phyloP scores from a whole-genome alignment of 139 green algal species.

The Picochlorum sp. region DNA sequence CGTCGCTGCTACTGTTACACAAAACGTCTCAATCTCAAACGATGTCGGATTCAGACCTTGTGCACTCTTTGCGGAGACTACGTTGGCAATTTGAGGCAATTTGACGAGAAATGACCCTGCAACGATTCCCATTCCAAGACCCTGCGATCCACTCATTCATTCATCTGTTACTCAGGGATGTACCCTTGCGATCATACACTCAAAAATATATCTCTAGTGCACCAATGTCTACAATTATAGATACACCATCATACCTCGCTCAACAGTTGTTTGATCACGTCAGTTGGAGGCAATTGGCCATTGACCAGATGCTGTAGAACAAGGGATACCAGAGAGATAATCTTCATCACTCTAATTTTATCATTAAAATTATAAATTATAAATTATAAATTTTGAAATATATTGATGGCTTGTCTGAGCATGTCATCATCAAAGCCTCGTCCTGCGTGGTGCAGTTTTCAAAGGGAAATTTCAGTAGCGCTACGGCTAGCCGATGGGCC shows the following conservation, averaged over 20 bases:
- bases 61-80: conserved; percentile 38
- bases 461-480: too few species aligned
- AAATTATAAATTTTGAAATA: too few species aligned
- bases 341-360: not conserved
- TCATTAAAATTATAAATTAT: not conserved
- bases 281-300: conserved; percentile 2
- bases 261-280: conserved; percentile 11
- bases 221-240: not conserved
- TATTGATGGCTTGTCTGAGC: too few species aligned
- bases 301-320: not conserved
- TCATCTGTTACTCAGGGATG: too few species aligned
- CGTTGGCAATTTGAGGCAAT: conserved; percentile 57
- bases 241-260: conserved; percentile 7
- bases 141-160: too few species aligned
- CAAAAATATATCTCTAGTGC: not conserved
- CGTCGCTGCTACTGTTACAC: conserved; percentile 39
- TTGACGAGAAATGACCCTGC: conserved; percentile 56
- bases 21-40: conserved; percentile 68
- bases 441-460: too few species aligned
- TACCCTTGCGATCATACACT: not conserved
- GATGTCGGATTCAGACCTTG: conserved; percentile 50
- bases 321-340: not conserved
- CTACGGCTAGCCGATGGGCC: too few species aligned
- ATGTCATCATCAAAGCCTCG: too few species aligned
- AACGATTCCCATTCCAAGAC: conserved; percentile 58